A percentile compares a stretch with the other conserved stretches of the same genome.
Evolutionary conservation across 2,329 filamentous ascomycete genomes (phyloP).

Genomic region (Reticulascus tulasneorum): DNA sequence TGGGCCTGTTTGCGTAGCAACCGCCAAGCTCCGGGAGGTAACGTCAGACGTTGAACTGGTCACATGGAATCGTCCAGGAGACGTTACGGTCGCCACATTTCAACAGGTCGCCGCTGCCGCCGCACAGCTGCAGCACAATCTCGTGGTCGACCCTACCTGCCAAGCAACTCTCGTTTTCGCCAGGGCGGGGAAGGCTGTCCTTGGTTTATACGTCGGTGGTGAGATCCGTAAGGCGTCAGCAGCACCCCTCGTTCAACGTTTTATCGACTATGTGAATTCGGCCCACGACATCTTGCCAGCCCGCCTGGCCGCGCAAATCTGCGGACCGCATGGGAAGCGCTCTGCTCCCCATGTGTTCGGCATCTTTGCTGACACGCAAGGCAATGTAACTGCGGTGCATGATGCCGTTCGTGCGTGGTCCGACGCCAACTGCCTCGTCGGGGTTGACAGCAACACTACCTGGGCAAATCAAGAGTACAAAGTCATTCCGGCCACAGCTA

Average conservation of each 20-base stretch:
- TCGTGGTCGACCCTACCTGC: slow-evolving; percentile 1
- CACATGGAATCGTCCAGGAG: background rate
- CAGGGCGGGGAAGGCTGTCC: background rate
- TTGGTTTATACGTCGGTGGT: background rate
- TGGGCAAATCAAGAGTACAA: background rate
- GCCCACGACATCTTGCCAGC: background rate
- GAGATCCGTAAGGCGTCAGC: slow-evolving; percentile 1
- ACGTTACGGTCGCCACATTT: background rate
- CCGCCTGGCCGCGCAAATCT: background rate
- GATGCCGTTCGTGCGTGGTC: background rate
- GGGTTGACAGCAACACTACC: too few relatives aligned
- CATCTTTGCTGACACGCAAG: background rate
- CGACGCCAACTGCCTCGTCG: background rate
- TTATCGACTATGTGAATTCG: background rate
- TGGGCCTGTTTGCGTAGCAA: background rate
- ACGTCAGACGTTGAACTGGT: background rate
- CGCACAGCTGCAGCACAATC: slow-evolving; percentile 1
- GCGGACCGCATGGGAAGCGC: background rate
- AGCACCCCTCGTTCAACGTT: background rate
- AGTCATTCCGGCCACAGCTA: background rate
- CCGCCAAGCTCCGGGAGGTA: background rate
- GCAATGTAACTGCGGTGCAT: background rate
- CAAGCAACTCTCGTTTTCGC: background rate
- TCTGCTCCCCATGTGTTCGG: background rate
- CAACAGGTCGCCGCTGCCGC: background rate